Evolutionary conservation across 2,329 filamentous ascomycete species (phyloP).

Genomic region (Dothiorella sarmentorum): DNA sequence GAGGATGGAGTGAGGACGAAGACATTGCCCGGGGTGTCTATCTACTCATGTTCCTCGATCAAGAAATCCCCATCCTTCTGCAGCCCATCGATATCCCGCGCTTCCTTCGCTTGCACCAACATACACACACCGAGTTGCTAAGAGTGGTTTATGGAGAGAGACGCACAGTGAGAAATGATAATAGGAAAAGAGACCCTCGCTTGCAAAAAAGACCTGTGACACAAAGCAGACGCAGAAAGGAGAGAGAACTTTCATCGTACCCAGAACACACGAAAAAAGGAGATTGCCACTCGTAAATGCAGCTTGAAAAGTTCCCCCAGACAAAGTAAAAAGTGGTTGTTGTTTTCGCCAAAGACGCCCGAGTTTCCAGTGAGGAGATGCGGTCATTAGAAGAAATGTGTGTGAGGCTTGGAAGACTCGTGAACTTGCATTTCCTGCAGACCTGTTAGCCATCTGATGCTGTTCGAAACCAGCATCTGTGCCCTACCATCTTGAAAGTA

Average conservation of each 20-base stretch:
- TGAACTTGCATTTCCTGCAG: slow-evolving; percentile 98
- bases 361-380: slow-evolving; percentile 38
- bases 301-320: slow-evolving; percentile 33
- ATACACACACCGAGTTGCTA: slow-evolving; percentile 15
- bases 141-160: slow-evolving; percentile 16
- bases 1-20: slow-evolving; percentile 3
- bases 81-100: slow-evolving; percentile 1
- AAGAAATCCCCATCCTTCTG: neutral
- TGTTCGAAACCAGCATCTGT: neutral
- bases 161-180: slow-evolving; percentile 6
- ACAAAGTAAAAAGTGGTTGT: slow-evolving; percentile 21
- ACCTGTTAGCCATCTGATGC: slow-evolving; percentile 38
- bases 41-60: neutral
- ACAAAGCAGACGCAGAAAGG: slow-evolving; percentile 6
- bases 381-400: slow-evolving; percentile 90
- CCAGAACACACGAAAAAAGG: slow-evolving; percentile 39
- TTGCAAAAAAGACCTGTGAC: slow-evolving; percentile 14
- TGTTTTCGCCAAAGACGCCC: slow-evolving; percentile 40
- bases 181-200: slow-evolving; percentile 9
- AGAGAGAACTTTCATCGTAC: slow-evolving; percentile 28
- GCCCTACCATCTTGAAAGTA: slow-evolving; percentile 94
- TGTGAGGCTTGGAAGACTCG: slow-evolving; percentile 98
- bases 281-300: slow-evolving; percentile 40
- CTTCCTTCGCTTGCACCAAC: slow-evolving; percentile 16
- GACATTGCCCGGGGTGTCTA: slow-evolving; percentile 14